Percentiles rank a stretch among this genome's conserved stretches.
phyloP scores from a whole-genome alignment of 2,329 filamentous ascomycete genomes.

The Pseudopithomyces maydicus region DNA sequence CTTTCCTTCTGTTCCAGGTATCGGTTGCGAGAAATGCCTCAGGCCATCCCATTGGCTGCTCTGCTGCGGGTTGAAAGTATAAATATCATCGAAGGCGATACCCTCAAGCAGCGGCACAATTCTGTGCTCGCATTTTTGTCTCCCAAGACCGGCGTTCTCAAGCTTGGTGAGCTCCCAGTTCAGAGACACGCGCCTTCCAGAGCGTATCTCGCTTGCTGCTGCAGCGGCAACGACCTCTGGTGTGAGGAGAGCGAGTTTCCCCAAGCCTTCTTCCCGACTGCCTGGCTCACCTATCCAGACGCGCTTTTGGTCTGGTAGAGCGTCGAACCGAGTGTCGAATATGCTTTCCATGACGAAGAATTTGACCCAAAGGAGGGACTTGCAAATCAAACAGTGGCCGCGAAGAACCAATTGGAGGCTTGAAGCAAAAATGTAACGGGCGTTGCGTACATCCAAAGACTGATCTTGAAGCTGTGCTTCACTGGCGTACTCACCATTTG shows the following conservation, averaged over 20 bases:
- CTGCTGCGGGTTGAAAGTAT: conserved; percentile 27
- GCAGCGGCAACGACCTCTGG: conserved; percentile 55
- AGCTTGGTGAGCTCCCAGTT: conserved; percentile 61
- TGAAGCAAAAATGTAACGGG: too few species aligned
- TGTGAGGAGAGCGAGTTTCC: conserved; percentile 58
- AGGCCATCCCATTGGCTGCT: conserved; percentile 30
- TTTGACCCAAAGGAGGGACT: not conserved
- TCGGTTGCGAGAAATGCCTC: conserved; percentile 22
- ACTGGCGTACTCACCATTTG: too few species aligned
- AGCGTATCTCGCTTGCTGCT: conserved; percentile 54
- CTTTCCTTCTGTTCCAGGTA: conserved; percentile 10
- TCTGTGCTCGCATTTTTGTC: conserved; percentile 54
- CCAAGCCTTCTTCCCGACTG: conserved; percentile 57
- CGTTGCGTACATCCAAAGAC: too few species aligned
- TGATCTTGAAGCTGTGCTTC: too few species aligned
- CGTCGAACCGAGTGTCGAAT: conserved; percentile 44
- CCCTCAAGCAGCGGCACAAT: conserved; percentile 54
- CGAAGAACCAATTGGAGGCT: too few species aligned
- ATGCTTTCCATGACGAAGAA: conserved; percentile 10
- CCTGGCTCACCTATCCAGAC: conserved; percentile 55
- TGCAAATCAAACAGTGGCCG: too few species aligned
- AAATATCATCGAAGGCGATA: conserved; percentile 46
- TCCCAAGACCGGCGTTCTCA: conserved; percentile 57
- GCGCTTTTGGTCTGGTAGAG: conserved; percentile 54
- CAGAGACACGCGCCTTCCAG: conserved; percentile 55